A percentile compares a stretch with the other conserved stretches of the same genome.
These are phyloP conservation scores for Aaosphaeria arxii DNA, from an alignment of 2,329 filamentous ascomycete species.

Conservation along the genomic window DNA sequence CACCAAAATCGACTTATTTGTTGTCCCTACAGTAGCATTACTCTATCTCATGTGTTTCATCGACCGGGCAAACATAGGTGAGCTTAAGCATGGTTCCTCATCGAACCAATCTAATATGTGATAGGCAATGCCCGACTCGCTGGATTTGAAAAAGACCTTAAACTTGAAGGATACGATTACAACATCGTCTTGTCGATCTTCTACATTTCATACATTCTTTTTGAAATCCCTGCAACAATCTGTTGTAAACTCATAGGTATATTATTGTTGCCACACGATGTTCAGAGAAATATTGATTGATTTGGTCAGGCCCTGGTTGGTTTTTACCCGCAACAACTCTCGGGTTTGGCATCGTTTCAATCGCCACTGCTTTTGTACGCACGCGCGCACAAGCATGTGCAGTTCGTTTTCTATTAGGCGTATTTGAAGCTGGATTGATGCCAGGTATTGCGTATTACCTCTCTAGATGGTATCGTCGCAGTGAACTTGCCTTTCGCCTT, in stretches of 20 bases:
- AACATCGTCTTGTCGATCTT: slow-evolving; percentile 66
- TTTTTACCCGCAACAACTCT: slow-evolving; percentile 62
- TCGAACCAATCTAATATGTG: neutral
- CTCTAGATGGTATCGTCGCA: slow-evolving; percentile 65
- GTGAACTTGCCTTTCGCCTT: slow-evolving; percentile 63
- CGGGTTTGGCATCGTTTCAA: slow-evolving; percentile 58
- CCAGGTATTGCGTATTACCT: slow-evolving; percentile 71
- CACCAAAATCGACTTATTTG: slow-evolving; percentile 59
- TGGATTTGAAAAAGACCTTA: slow-evolving; percentile 59
- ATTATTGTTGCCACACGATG: neutral
- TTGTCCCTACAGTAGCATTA: slow-evolving; percentile 61
- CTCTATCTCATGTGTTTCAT: slow-evolving; percentile 70
- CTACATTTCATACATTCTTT: slow-evolving; percentile 68
- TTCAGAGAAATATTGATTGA: neutral
- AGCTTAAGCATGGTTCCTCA: slow-evolving; percentile 8
- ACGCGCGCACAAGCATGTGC: slow-evolving; percentile 50
- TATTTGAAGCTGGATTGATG: slow-evolving; percentile 68
- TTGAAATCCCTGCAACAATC: slow-evolving; percentile 66
- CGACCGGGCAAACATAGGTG: slow-evolving; percentile 67
- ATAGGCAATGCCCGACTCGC: slow-evolving; percentile 64
- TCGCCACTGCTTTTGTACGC: slow-evolving; percentile 62
- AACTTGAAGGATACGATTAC: slow-evolving; percentile 60
- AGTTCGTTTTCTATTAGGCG: slow-evolving; percentile 60
- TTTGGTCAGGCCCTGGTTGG: slow-evolving; percentile 56
- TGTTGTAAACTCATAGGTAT: slow-evolving; percentile 60